Base-by-base conservation (phyloP, 768 basidiomycete genomes). In the Floccularia luteovirens region DNA sequence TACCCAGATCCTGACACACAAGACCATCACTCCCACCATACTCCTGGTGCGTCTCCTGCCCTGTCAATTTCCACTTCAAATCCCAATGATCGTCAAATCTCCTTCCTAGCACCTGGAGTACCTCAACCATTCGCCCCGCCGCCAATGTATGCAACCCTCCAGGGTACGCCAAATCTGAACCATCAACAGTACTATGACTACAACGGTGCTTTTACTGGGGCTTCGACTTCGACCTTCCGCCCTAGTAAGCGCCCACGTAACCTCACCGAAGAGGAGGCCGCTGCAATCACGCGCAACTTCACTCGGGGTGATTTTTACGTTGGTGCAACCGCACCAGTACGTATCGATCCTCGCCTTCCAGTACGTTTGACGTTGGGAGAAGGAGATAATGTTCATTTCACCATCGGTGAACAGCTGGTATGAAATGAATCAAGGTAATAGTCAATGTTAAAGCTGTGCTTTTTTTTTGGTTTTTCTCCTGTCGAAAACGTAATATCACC, bases 271-370 rank as follows among this genome's bases (percentile, higher is more conserved):
- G 85, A 89, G 46, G 86, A 89, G 57, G 74, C 86, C 2, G 82
- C 83, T 8, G 84, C 85, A 23, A 88, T 89, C 62, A 85, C 84
- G 1, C 75, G 85, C 56, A 86, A 85, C 51, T 89, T 84, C 50
- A 80, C 67, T 45, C 75, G 86, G 38, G 86, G 86, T 3, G 85
- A 89, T 55, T 89, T 89, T 57, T 89, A 78, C 51, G 81, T 89
- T 38, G 86, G 85, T 40, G 77, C 69, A 25, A 86, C 81, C 48
- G 86, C 84, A 1, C 86, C 86, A 6, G 82, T 89, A 32, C 77
- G 83, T 49, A 88, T 89, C 59, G 86, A 89, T 54, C 83, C 85
- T 16, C 76, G 85, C 39, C 61, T 89, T 31, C 83, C 86, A 11
- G 86, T 89, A 45, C 68, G 82, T 44, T 75, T 89, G 23, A 86